Evolutionary conservation across 2,329 filamentous ascomycete species (phyloP).

Genomic region (Colletotrichum magnum): DNA sequence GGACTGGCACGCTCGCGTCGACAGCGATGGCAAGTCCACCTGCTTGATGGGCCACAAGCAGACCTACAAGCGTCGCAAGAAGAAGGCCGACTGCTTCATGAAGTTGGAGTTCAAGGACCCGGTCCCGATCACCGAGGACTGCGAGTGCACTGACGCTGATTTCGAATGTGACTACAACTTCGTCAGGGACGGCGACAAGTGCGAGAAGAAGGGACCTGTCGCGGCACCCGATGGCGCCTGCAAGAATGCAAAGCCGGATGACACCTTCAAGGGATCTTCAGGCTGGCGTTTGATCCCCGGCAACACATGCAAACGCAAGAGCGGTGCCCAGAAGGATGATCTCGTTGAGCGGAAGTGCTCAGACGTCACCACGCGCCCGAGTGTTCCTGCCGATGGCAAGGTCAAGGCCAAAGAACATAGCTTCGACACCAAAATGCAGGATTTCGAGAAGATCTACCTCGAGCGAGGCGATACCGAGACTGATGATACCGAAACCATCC

Average conservation of each 20-base stretch:
- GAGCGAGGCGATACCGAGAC: slow-evolving; percentile 78
- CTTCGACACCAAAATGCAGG: slow-evolving; percentile 72
- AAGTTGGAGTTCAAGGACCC: slow-evolving; percentile 88
- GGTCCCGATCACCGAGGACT: slow-evolving; percentile 77
- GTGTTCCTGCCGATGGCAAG: slow-evolving; percentile 74
- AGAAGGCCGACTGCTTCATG: slow-evolving; percentile 90
- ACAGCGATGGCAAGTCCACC: slow-evolving; percentile 83
- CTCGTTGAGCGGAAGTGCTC: slow-evolving; percentile 83
- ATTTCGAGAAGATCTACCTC: slow-evolving; percentile 78
- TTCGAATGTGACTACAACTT: slow-evolving; percentile 99
- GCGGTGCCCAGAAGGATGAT: slow-evolving; percentile 77
- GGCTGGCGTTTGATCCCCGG: slow-evolving; percentile 94
- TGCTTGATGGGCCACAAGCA: slow-evolving; percentile 98
- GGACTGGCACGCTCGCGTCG: slow-evolving; percentile 87
- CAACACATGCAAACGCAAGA: slow-evolving; percentile 76
- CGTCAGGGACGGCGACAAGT: slow-evolving; percentile 73
- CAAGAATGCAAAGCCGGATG: slow-evolving; percentile 72
- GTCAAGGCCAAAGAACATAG: slow-evolving; percentile 71
- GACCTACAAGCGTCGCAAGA: slow-evolving; percentile 86
- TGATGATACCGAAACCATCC: slow-evolving; percentile 79
- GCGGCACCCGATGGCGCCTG: slow-evolving; percentile 80
- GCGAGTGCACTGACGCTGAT: slow-evolving; percentile 85
- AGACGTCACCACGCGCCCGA: slow-evolving; percentile 64
- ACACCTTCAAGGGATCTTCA: slow-evolving; percentile 86
- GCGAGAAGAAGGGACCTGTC: slow-evolving; percentile 73